Base-by-base conservation (phyloP, 495 filamentous ascomycete genomes). In the Aspergillus sparsus region DNA sequence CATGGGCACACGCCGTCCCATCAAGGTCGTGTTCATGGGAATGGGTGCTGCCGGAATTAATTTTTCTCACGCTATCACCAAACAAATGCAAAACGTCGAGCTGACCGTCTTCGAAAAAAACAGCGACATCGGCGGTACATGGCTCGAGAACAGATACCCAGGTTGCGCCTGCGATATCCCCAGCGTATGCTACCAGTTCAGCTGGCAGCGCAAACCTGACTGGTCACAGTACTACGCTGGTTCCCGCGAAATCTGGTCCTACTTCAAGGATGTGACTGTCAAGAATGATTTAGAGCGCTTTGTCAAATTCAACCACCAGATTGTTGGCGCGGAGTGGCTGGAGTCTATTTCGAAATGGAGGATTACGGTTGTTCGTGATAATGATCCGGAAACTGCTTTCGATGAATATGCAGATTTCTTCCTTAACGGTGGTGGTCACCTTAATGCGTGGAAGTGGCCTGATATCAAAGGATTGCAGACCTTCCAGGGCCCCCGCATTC, bases 41-140 rank as follows among this genome's bases (percentile, higher is more conserved):
- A 41, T 41, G 37, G 37, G 37, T n/a, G 37, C 37, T 10, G 37
- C 37, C n/a, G 37, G 37, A 11, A 41, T 41, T n/a, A 41, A 41
- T n/a, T 41, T 41, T 7, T 5, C 37, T n/a, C 37, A 41, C 7
- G 37, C 37, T 7, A 7, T 41, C n/a, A 11, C 37, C 11, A 41
- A 41, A 41, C 11, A 41, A n/a, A 41, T 41, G 37, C 37, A 41
- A 41, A 41, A 41, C 37, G 37, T 41, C 37, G 37, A 41, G 37
- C 8, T 41, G n/a, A 41, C 37, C 3, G 37, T 41, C 10, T 41
- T 11, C 37, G 37, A 41, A 41, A 41, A 41, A 7, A 41, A 41
- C 8, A 10, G n/a, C 37, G 37, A 41, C 37, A 41, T 41, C n/a
- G 37, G 37, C 37, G 37, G 37, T 7, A 41, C 37, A 10, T 41